These are phyloP conservation scores for Puccinia polysora DNA, from an alignment of 1,284 basidiomycete genomes.

Conservation along the genomic window DNA sequence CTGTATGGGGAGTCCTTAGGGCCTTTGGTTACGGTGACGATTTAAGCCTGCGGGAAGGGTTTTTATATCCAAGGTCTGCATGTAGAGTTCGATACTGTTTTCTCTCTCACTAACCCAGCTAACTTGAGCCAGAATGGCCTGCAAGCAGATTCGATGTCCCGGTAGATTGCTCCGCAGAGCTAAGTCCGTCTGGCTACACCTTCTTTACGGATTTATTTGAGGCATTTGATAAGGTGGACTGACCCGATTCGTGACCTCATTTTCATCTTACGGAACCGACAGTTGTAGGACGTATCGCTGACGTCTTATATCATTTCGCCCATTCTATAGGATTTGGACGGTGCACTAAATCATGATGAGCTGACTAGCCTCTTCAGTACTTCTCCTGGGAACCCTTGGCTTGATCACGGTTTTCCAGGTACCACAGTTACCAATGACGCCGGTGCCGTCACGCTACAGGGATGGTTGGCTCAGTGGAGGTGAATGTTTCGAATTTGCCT, in stretches of 20 bases:
- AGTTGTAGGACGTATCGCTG: background rate
- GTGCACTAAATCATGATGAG: slow-evolving; percentile 79
- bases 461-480: slow-evolving; percentile 99
- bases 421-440: slow-evolving; percentile 83
- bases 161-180: slow-evolving; percentile 86
- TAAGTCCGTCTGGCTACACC: slow-evolving; percentile 86
- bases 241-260: background rate
- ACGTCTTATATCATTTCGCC: background rate
- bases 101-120: background rate
- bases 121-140: slow-evolving; percentile 31
- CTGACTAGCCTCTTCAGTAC: slow-evolving; percentile 85
- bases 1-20: slow-evolving; percentile 93
- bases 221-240: slow-evolving; percentile 78
- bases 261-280: background rate
- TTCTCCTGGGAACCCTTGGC: slow-evolving; percentile 91
- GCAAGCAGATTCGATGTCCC: slow-evolving; percentile 77
- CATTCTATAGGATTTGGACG: slow-evolving; percentile 74
- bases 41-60: slow-evolving; percentile 77
- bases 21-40: slow-evolving; percentile 96
- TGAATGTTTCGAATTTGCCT: slow-evolving; percentile 54
- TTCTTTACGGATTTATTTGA: slow-evolving; percentile 98
- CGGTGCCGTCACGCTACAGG: slow-evolving; percentile 87
- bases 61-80: slow-evolving; percentile 71
- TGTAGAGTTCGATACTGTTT: slow-evolving; percentile 48
- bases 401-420: slow-evolving; percentile 75